Evolutionary conservation across 805 yeast genomes (phyloP), one percentile per base, ranked within the genome.

Genomic region (Schwanniomyces vanrijiae): DNA sequence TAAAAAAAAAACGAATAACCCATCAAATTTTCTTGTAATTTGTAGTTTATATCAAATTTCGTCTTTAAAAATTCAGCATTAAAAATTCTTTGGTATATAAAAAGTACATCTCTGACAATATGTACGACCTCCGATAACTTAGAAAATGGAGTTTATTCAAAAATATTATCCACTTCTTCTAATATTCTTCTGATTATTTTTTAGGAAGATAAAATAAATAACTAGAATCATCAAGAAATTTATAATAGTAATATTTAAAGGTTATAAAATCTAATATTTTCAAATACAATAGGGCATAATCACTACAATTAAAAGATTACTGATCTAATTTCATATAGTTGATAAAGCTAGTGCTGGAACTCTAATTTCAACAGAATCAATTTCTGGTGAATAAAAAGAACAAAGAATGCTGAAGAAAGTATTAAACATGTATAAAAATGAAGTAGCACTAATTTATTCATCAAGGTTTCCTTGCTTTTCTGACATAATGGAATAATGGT

Each of bases 121-220:
- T 58, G 52, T 33, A 65, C 70, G 21, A 54, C 63, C 46, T 62
- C 53, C 70, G 69, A 65, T 6, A 69, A 69, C 31, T 58, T 48
- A 22, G 38, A 47, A 20, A 58, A 54, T 13, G 67, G 66, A 6
- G 62, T 51, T 37, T 61, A 56, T 37, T 47, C 51, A 49, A 65
- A 65, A 28, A 69, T 68, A 41, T 62, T 51, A 51, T 86, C 91
- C 68, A 86, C 80, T 60, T 85, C 90, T 66, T 86, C 91, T 65
- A 86, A 75, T 34, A 86, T 76, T 63, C 89, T 78, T 43, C 90
- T 89, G n/a, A 28, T 86, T 82, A 37, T 90, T 85, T 70, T 86
- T 91, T 39, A 91, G 92, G 64, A 83, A 86, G 65, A 76, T 79
- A 69, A 84, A 77, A 58, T 68, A 75, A 19, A 73, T 60, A 50